Conservation (phyloP, 176 grass and related monocot genomes). For the Aegilops tauschii region DNA sequence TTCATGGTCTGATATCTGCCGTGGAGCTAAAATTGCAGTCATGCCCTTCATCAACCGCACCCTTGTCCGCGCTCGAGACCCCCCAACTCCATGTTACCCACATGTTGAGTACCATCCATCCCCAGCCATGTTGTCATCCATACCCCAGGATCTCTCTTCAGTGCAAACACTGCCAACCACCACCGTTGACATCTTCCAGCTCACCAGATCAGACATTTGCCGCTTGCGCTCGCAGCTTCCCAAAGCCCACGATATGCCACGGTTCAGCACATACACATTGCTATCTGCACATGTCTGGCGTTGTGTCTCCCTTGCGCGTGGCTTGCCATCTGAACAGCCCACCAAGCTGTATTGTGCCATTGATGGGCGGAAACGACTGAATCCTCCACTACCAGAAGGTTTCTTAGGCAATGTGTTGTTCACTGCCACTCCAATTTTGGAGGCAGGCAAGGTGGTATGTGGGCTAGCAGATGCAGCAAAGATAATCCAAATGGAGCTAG, state of each 20-base stretch:
- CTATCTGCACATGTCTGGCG: slow-evolving; percentile 75
- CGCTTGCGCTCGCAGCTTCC: slow-evolving; percentile 39
- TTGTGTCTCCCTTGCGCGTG: slow-evolving; percentile 66
- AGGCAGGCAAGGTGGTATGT: slow-evolving; percentile 50
- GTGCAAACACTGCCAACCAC: slow-evolving; percentile 28
- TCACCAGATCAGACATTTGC: slow-evolving; percentile 45
- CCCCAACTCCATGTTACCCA: slow-evolving; percentile 55
- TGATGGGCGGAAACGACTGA: slow-evolving; percentile 66
- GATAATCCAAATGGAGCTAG: slow-evolving; percentile 60
- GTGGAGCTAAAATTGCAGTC: slow-evolving; percentile 42
- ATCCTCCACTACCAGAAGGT: slow-evolving; percentile 59
- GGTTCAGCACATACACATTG: slow-evolving; percentile 56
- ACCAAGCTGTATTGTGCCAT: slow-evolving; percentile 77
- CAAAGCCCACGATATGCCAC: slow-evolving; percentile 6
- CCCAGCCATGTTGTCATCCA: slow-evolving; percentile 48
- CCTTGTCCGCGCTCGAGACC: slow-evolving; percentile 57
- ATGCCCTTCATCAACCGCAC: slow-evolving; percentile 70
- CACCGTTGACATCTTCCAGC: slow-evolving; percentile 81
- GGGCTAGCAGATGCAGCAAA: slow-evolving; percentile 30
- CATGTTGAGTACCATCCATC: slow-evolving; percentile 82
- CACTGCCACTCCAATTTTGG: slow-evolving; percentile 67
- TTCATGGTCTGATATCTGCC: slow-evolving; percentile 81
- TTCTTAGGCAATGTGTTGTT: slow-evolving; percentile 95
- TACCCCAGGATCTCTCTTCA: background rate
- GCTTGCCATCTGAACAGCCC: slow-evolving; percentile 56